Conservation (phyloP, 805 yeast genomes). For the Spathaspora passalidarum region DNA sequence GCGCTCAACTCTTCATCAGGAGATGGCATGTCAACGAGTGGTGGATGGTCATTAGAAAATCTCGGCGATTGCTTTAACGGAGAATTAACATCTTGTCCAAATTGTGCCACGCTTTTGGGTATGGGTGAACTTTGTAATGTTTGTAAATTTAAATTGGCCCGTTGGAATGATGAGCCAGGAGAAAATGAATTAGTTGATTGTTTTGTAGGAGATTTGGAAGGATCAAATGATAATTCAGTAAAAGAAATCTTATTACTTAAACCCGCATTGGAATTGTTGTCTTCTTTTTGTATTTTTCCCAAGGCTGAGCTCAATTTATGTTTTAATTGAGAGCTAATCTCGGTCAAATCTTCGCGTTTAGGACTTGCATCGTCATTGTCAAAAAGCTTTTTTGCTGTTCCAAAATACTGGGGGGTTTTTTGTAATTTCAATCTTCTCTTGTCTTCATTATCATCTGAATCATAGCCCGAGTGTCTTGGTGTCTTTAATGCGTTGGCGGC, state of each 20-base stretch:
- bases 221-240: slow-evolving; percentile 26
- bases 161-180: slow-evolving; percentile 20
- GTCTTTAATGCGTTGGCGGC: slow-evolving; percentile 26
- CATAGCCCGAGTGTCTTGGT: slow-evolving; percentile 29
- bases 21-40: slow-evolving; percentile 18
- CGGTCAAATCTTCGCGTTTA: slow-evolving; percentile 31
- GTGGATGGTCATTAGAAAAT: slow-evolving; percentile 6
- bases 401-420: slow-evolving; percentile 39
- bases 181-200: slow-evolving; percentile 7
- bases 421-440: slow-evolving; percentile 24
- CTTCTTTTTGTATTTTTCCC: slow-evolving; percentile 33
- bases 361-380: slow-evolving; percentile 23
- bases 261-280: slow-evolving; percentile 14
- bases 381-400: slow-evolving; percentile 37
- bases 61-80: slow-evolving; percentile 11
- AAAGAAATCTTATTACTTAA: slow-evolving; percentile 24
- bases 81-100: slow-evolving; percentile 1
- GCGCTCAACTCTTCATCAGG: slow-evolving; percentile 44
- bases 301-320: slow-evolving; percentile 37
- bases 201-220: slow-evolving; percentile 24
- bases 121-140: slow-evolving; percentile 35
- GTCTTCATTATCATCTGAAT: slow-evolving; percentile 21
- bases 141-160: slow-evolving; percentile 36
- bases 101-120: neutral
- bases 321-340: slow-evolving; percentile 37